Base-by-base conservation (phyloP, 176 grass and related monocot genomes). In the Otatea glauca region DNA sequence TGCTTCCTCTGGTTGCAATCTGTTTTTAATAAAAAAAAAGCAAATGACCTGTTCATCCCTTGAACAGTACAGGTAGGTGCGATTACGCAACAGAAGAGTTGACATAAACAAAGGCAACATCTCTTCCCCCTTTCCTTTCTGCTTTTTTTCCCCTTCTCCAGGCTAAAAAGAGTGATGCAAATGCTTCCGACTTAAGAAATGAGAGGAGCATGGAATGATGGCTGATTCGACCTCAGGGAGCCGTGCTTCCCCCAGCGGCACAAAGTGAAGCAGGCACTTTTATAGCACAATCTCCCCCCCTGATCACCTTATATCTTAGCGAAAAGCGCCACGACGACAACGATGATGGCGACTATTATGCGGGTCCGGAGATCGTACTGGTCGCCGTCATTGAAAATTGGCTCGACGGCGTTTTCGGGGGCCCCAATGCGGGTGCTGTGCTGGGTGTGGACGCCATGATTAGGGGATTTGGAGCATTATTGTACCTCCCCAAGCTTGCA, bases 381-480 rank as follows among this genome's bases (percentile, higher is more conserved):
- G 78, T 90, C 83, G 0, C 78, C 83, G 25, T 82, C 65, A 85
- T 82, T 72, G 83, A 90, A 90, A 90, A 82, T n/a, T 71, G 35
- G 32, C 64, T 85, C 39, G 50, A 9, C 62, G 82, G 38, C 63
- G 76, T 84, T 80, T 49, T 75, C 82, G 71, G 77, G 49, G 60
- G 71, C 5, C 5, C 45, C 16, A 13, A 18, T 1, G 25, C 39
- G 17, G 0, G 15, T 20, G 63, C 59, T 24, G 48, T 77, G 21
- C 63, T 89, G 49, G 50, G 54, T 65, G 83, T 77, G 88, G 78
- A n/a, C 16, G 65, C 83, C 88, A 90, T 90, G 83, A 90, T 82
- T 86, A 66, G 55, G 54, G 23, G 39, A 32, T 65, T 72, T 65
- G 59, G 72, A 78, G 88, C 72, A 86, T 82, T 62, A 86, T 90